Percentiles rank a stretch among this genome's conserved stretches.
Conservation (phyloP, 106 monocot genomes). For the Apostasia shenzhenica region DNA sequence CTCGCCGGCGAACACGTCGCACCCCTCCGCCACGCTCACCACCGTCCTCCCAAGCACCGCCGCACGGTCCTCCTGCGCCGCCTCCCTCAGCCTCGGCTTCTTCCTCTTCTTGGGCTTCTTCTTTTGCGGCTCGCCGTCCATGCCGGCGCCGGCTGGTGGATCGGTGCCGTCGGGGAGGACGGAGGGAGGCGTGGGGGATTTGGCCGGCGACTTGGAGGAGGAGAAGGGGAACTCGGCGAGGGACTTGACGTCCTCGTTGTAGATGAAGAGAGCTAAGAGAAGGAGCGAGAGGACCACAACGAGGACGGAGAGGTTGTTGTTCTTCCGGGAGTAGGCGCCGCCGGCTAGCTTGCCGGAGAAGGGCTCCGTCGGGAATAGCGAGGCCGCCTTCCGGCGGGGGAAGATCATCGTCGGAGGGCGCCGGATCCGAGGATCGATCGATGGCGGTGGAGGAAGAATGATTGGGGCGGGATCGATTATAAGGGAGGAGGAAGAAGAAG, state of each 20-base stretch:
- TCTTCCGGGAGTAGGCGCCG: constrained; percentile 7
- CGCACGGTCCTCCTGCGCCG: background rate
- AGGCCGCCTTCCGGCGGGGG: constrained; percentile 17
- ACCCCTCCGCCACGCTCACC: constrained; percentile 43
- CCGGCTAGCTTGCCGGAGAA: constrained; percentile 28
- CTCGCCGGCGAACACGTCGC: constrained; percentile 59
- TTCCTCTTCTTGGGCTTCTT: constrained; percentile 6
- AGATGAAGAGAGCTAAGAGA: constrained; percentile 51
- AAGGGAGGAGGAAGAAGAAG: background rate
- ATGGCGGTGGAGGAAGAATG: background rate
- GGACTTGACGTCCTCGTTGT: constrained; percentile 65
- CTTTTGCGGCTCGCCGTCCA: background rate
- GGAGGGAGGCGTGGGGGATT: background rate
- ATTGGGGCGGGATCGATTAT: background rate
- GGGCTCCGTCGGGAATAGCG: constrained; percentile 9
- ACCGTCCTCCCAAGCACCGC: constrained; percentile 12
- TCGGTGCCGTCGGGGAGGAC: background rate
- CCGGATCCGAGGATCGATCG: background rate
- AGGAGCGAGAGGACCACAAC: constrained; percentile 36
- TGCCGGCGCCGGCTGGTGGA: background rate
- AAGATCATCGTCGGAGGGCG: constrained; percentile 1
- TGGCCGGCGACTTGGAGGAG: background rate
- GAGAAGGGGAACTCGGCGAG: constrained; percentile 56
- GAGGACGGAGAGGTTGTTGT: constrained; percentile 28
- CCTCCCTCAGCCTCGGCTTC: background rate